phyloP scores from a whole-genome alignment of 2,329 filamentous ascomycete species.

The Phialocephala subalpina region DNA sequence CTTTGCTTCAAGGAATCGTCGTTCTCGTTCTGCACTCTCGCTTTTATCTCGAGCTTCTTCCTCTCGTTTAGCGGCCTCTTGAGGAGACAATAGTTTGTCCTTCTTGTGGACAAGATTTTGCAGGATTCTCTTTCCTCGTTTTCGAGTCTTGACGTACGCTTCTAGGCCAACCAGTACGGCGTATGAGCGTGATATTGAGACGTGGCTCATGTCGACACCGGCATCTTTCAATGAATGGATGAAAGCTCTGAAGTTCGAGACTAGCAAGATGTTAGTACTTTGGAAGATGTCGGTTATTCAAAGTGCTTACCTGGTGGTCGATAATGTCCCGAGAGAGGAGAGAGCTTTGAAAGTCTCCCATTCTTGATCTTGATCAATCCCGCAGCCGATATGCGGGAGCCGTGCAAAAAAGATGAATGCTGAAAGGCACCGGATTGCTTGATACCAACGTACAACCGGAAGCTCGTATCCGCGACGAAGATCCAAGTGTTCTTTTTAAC shows the following conservation, averaged over 20 bases:
- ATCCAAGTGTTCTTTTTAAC: conserved; percentile 93
- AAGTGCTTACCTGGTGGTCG: conserved; percentile 70
- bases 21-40: conserved; percentile 63
- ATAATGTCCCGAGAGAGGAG: conserved; percentile 81
- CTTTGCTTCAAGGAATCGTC: conserved; percentile 47
- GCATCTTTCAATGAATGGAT: conserved; percentile 74
- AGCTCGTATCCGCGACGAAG: conserved; percentile 87
- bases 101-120: conserved; percentile 60
- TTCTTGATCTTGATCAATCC: conserved; percentile 87
- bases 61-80: conserved; percentile 62
- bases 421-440: conserved; percentile 90
- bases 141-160: conserved; percentile 74
- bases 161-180: conserved; percentile 85
- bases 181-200: conserved; percentile 84
- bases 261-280: conserved; percentile 25
- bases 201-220: conserved; percentile 80
- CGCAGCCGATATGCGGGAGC: conserved; percentile 81
- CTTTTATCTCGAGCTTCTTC: conserved; percentile 68
- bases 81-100: conserved; percentile 68
- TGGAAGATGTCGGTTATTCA: neutral
- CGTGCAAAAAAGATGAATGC: conserved; percentile 88
- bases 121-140: conserved; percentile 63
- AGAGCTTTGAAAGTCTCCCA: conserved; percentile 77
- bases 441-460: conserved; percentile 88
- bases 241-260: conserved; percentile 82